Percentiles rank a stretch among this genome's conserved stretches.
Conservation (phyloP, 2,329 filamentous ascomycete species). For the Colletotrichum coccodes region DNA sequence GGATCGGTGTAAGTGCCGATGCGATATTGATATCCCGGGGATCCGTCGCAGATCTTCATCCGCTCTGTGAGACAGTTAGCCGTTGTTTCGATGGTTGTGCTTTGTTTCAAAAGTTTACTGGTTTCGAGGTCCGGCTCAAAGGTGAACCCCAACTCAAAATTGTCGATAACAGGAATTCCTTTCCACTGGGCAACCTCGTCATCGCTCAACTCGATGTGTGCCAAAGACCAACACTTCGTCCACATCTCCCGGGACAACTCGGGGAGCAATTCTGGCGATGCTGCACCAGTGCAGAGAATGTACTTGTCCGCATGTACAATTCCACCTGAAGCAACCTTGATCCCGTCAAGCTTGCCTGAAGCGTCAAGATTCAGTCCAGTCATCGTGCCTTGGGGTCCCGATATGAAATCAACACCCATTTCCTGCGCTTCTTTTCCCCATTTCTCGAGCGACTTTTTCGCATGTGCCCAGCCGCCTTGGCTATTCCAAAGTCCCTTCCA, state of each 20-base stretch:
- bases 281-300: slow-evolving; percentile 21
- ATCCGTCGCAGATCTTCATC: slow-evolving; percentile 35
- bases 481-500: slow-evolving; percentile 31
- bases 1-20: slow-evolving; percentile 20
- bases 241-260: slow-evolving; percentile 20
- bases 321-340: slow-evolving; percentile 14
- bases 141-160: slow-evolving; percentile 34
- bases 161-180: slow-evolving; percentile 25
- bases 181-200: slow-evolving; percentile 20
- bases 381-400: slow-evolving; percentile 20
- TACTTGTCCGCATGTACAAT: slow-evolving; percentile 12
- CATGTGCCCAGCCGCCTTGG: slow-evolving; percentile 27
- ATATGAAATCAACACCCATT: slow-evolving; percentile 12
- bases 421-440: neutral
- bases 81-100: too few relatives aligned
- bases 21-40: slow-evolving; percentile 31
- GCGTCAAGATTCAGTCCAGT: neutral
- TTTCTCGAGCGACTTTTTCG: slow-evolving; percentile 5
- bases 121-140: slow-evolving; percentile 34
- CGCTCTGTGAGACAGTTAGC: neutral
- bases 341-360: slow-evolving; percentile 10
- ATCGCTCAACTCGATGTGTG: slow-evolving; percentile 9
- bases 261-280: slow-evolving; percentile 14
- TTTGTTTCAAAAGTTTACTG: too few relatives aligned
- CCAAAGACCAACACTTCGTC: slow-evolving; percentile 29